Base-by-base conservation (phyloP, 495 filamentous ascomycete genomes). In the Podospora pseudoanserina region DNA sequence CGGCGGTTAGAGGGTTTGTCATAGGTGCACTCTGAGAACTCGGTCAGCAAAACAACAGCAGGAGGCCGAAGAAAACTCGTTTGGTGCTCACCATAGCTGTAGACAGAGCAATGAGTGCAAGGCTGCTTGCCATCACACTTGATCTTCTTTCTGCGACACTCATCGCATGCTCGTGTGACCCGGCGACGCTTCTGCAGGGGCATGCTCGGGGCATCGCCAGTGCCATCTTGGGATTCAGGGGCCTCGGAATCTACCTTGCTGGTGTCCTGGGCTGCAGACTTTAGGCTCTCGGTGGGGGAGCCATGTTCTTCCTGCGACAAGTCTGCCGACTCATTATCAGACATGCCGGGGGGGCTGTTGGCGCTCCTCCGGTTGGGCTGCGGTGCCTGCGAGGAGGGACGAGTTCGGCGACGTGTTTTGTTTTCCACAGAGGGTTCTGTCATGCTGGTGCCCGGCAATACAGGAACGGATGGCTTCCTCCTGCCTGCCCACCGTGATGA, bases 91-190 rank as follows among this genome's bases (percentile, higher is more conserved):
- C 95, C 95, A 83, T 98, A 99, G 78, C 92, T 96, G 79, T 99
- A 98, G 53, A 97, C 92, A 6, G 93, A 96, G 79, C 95, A 99
- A 78, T 97, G 95, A 2, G 95, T 97, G 78, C 95, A 99, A 9
- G 95, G 96, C 78, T 97, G 93, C 80, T 96, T 96, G 67, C 95
- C 95, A 75, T 97, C 94, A 74, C 94, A 98, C 79, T 97, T 99
- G 77, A 98, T 97, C 79, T 99, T 99, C 80, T 99, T 99, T 72
- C 95, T 85, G 60, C 95, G 86, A 75, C 94, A 99, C 76, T 99
- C 96, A 76, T 98, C 95, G 82, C 94, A 97, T 19, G 94, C 94
- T 66, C 94, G 85, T 55, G 93, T 96, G 32, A 97, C 94, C 74
- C 94, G 84, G 26, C 94, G 86, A 60, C 94, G 86, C 79, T 97